Evolutionary conservation across 805 yeast genomes (phyloP).

Genomic region (Pichia nanzhaoensis): DNA sequence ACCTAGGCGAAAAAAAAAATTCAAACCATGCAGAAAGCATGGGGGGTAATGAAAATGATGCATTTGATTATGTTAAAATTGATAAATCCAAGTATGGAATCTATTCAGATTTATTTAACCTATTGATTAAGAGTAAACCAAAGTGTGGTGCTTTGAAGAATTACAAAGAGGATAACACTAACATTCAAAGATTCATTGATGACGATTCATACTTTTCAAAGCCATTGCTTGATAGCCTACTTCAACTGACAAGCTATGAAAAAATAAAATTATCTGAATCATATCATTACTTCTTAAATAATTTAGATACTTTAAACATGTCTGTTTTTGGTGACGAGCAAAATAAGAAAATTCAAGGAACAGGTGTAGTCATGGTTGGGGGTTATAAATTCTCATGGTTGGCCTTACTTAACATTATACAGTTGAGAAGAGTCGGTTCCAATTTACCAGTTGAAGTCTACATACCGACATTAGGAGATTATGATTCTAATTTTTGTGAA

Average conservation of each 20-base stretch:
- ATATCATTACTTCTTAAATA: slow-evolving; percentile 13
- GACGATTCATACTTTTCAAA: slow-evolving; percentile 7
- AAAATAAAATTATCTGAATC: slow-evolving; percentile 17
- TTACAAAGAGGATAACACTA: slow-evolving; percentile 31
- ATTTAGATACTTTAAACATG: slow-evolving; percentile 33
- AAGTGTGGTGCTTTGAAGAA: slow-evolving; percentile 34
- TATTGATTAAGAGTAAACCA: slow-evolving; percentile 27
- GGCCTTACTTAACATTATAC: slow-evolving; percentile 41
- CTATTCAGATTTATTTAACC: slow-evolving; percentile 20
- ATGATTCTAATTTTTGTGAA: slow-evolving; percentile 43
- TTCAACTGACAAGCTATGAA: not conserved
- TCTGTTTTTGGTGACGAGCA: slow-evolving; percentile 23
- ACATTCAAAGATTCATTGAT: slow-evolving; percentile 35
- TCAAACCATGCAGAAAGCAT: too few relatives aligned
- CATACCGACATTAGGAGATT: slow-evolving; percentile 37
- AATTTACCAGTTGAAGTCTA: slow-evolving; percentile 46
- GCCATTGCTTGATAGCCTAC: not conserved
- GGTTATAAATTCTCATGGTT: slow-evolving; percentile 48
- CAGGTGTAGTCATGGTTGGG: slow-evolving; percentile 46
- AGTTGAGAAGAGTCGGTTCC: slow-evolving; percentile 38
- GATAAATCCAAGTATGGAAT: not conserved
- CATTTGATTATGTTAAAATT: too few relatives aligned
- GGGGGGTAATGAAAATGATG: not conserved
- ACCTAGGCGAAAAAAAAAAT: too few relatives aligned
- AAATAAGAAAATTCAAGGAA: slow-evolving; percentile 7